These are phyloP conservation scores for Neophaeococcomyces mojaviensis DNA, from an alignment of 2,329 filamentous ascomycete species.

Conservation along the genomic window DNA sequence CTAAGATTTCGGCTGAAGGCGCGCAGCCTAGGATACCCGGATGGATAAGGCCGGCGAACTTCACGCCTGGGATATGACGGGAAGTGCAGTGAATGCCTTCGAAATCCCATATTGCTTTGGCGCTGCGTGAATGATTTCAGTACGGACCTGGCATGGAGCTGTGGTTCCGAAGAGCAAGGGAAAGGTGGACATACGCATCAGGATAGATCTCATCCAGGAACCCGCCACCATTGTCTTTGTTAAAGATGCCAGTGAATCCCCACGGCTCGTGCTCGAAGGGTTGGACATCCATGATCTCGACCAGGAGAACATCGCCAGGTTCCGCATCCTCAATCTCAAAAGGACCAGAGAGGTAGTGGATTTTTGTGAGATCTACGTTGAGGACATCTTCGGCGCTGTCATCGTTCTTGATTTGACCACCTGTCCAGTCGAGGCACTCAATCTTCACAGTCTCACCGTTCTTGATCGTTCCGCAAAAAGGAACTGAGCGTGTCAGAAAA, in stretches of 20 bases:
- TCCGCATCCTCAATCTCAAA: slow-evolving; percentile 80
- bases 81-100: slow-evolving; percentile 75
- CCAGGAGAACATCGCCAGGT: slow-evolving; percentile 74
- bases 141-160: too few relatives aligned
- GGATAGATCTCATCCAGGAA: slow-evolving; percentile 86
- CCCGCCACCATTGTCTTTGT: slow-evolving; percentile 73
- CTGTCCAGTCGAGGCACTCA: slow-evolving; percentile 75
- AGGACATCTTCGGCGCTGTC: slow-evolving; percentile 83
- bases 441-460: slow-evolving; percentile 87
- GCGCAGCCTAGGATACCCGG: slow-evolving; percentile 88
- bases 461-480: slow-evolving; percentile 63
- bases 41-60: slow-evolving; percentile 83
- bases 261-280: slow-evolving; percentile 78
- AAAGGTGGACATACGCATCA: slow-evolving; percentile 52
- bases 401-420: slow-evolving; percentile 78
- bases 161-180: neutral
- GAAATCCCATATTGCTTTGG: slow-evolving; percentile 70
- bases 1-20: slow-evolving; percentile 68
- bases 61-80: slow-evolving; percentile 77
- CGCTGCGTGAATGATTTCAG: slow-evolving; percentile 28
- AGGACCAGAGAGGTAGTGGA: slow-evolving; percentile 84
- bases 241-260: slow-evolving; percentile 83
- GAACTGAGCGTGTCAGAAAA: slow-evolving; percentile 50
- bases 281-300: slow-evolving; percentile 91
- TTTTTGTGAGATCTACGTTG: slow-evolving; percentile 72